These are phyloP conservation scores for Cornus florida DNA, from an alignment of 148 eudicot genomes.

Conservation along the genomic window DNA sequence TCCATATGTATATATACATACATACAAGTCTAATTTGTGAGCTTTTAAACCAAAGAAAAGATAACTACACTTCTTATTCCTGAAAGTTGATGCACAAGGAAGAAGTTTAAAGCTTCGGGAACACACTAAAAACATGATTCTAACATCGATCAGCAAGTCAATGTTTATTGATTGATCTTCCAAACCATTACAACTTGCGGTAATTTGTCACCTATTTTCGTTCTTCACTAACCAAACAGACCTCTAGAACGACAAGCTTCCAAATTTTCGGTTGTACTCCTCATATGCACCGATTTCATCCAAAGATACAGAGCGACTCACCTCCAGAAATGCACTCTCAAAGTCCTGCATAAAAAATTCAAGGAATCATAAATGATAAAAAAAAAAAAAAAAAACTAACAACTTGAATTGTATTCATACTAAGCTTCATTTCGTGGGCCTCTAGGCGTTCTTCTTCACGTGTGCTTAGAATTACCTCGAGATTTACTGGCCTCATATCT, in stretches of 20 bases:
- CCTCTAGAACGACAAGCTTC: slow-evolving; percentile 74
- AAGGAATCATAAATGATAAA: not conserved
- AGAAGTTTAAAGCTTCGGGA: not conserved
- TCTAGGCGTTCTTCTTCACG: not conserved
- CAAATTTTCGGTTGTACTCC: slow-evolving; percentile 88
- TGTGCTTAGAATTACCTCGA: slow-evolving; percentile 45
- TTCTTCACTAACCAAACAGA: not conserved
- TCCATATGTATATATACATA: too few species aligned
- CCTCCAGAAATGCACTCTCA: slow-evolving; percentile 81
- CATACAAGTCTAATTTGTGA: not conserved
- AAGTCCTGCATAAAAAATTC: slow-evolving; percentile 57
- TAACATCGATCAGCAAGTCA: not conserved
- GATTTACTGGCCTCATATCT: slow-evolving; percentile 88
- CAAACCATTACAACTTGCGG: not conserved
- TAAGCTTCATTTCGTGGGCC: not conserved
- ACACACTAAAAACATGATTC: too few species aligned
- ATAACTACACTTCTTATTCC: not conserved
- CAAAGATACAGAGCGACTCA: slow-evolving; percentile 84
- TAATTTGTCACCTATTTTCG: not conserved
- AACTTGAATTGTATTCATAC: not conserved
- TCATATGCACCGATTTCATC: slow-evolving; percentile 83
- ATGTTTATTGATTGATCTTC: not conserved
- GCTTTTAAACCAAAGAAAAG: not conserved
- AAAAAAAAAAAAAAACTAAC: too few species aligned
- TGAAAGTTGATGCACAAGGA: not conserved